Evolutionary conservation across 257 asterid genomes (phyloP), one percentile per base, ranked within the genome.

Genomic region (Gardenia jasminoides): DNA sequence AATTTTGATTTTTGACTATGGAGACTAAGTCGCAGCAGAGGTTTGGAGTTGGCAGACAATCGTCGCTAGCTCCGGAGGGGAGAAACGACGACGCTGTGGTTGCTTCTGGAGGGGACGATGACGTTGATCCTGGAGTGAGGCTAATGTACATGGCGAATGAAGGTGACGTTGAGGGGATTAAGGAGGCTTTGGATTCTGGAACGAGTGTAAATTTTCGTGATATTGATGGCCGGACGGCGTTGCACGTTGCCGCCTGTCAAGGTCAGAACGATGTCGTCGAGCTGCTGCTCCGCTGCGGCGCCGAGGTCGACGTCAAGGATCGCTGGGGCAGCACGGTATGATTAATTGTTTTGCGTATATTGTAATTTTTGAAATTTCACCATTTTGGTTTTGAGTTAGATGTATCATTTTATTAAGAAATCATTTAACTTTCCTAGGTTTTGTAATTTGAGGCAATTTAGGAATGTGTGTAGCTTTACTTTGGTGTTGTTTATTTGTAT

Each of bases 241-340:
- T 93, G 67, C 97, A 93, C 77, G 91, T 93, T 72, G 97, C 98
- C 13, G 88, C 98, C 8, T 93, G 98, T 86, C 98, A 93, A 84
- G 98, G 98, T 15, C 76, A 50, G 33, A 64, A 76, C 26, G 92
- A 87, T 70, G 96, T 89, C 39, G 91, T 90, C 67, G 86, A 87
- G 75, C 78, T 89, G 79, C 84, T 91, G 65, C 93, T 93, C 33
- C 81, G 80, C 24, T 83, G 84, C 71, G 96, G 91, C 43, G 93
- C 96, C 7, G 83, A 77, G 41, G 89, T 93, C 68, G 90, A 90
- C 80, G 87, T 81, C 39, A 77, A 82, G 83, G 98, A 93, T 83
- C 90, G 92, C 10, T 93, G 97, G 97, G 98, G 97, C n/a, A 93
- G 98, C 81, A 89, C 98, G 97, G 98, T 93, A 88, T 80, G 85